A percentile compares a stretch with the other conserved stretches of the same genome.
Evolutionary conservation across 768 basidiomycete genomes (phyloP).

Genomic region (Boletus fagicola): DNA sequence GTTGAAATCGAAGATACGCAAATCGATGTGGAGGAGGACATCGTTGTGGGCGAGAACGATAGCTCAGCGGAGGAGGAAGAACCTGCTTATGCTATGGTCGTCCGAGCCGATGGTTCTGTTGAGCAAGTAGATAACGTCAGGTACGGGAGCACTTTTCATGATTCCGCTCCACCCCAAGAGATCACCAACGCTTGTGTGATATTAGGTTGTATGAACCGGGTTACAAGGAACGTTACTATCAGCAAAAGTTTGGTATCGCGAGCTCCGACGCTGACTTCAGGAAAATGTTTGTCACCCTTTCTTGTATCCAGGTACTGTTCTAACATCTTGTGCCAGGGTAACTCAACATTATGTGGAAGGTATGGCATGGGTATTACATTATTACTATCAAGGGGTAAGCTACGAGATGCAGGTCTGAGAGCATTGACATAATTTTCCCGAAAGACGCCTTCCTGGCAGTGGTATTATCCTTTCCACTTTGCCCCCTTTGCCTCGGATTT

Average conservation of each 20-base stretch:
- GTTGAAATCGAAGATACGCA: slow-evolving; percentile 43
- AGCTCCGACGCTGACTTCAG: slow-evolving; percentile 68
- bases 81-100: slow-evolving; percentile 59
- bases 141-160: slow-evolving; percentile 45
- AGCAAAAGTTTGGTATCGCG: slow-evolving; percentile 84
- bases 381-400: slow-evolving; percentile 97
- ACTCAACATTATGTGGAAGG: slow-evolving; percentile 90
- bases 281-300: slow-evolving; percentile 54
- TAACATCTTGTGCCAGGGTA: slow-evolving; percentile 47
- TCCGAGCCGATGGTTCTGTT: slow-evolving; percentile 89
- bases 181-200: slow-evolving; percentile 2
- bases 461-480: slow-evolving; percentile 99
- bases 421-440: slow-evolving; percentile 20
- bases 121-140: slow-evolving; percentile 92
- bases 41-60: slow-evolving; percentile 37
- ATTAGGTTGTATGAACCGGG: slow-evolving; percentile 92
- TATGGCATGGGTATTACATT: slow-evolving; percentile 91
- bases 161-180: not conserved
- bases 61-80: slow-evolving; percentile 49
- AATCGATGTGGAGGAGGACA: slow-evolving; percentile 27
- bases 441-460: slow-evolving; percentile 93
- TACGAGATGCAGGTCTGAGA: not conserved
- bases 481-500: slow-evolving; percentile 98
- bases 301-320: slow-evolving; percentile 1
- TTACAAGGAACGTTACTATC: slow-evolving; percentile 93